Evolutionary conservation across 2,329 filamentous ascomycete species (phyloP).

Genomic region (Ophiocordyceps unilateralis): DNA sequence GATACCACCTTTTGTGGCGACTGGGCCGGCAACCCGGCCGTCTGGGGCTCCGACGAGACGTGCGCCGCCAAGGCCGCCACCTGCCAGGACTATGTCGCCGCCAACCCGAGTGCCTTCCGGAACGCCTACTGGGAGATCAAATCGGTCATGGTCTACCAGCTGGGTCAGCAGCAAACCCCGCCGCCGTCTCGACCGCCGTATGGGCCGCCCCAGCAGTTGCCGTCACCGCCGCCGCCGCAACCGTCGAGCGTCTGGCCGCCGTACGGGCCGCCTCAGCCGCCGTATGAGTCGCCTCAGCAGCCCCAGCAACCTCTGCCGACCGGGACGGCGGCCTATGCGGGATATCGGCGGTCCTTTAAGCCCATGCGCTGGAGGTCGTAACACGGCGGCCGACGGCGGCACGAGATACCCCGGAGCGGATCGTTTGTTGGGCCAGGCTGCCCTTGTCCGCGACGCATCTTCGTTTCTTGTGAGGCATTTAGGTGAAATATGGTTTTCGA

Average conservation of each 20-base stretch:
- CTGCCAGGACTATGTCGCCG: constrained; percentile 55
- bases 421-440: no score
- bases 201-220: neutral
- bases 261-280: neutral
- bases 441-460: neutral
- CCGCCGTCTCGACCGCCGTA: neutral
- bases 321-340: neutral
- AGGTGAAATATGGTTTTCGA: neutral
- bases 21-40: constrained; percentile 51
- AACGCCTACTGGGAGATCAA: constrained; percentile 68
- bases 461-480: neutral
- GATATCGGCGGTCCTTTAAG: neutral
- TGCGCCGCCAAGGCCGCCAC: constrained; percentile 44
- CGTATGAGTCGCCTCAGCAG: neutral
- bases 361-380: neutral
- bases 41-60: constrained; percentile 40
- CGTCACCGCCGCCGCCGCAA: neutral
- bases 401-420: no score
- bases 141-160: constrained; percentile 44
- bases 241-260: neutral
- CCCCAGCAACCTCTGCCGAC: neutral
- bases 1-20: constrained; percentile 76
- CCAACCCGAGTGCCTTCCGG: constrained; percentile 51
- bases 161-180: constrained; percentile 1
- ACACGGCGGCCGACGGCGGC: no score